Evolutionary conservation across 352 stramenopile genomes (phyloP).

Genomic region (Nothophytophthora sp.): DNA sequence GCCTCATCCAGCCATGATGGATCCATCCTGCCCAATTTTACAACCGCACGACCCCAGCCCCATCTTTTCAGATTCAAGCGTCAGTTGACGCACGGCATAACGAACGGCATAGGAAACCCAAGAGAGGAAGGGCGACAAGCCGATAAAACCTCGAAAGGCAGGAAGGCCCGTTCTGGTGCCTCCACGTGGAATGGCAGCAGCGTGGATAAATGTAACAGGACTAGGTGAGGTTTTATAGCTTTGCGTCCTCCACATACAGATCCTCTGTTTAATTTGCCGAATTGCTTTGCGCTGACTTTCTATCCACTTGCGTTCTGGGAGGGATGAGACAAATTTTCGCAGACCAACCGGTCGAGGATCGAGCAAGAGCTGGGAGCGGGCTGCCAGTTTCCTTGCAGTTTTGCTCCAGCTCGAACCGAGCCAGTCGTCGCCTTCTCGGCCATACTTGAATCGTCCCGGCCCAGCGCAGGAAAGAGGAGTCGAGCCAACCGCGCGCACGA

Average conservation of each 20-base stretch:
- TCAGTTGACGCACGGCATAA: too few species aligned
- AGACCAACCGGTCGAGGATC: conserved; percentile 19
- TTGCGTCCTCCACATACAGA: conserved; percentile 7
- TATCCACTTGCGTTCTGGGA: conserved; percentile 18
- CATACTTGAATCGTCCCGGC: conserved; percentile 39
- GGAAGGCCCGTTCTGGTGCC: neutral
- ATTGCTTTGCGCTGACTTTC: too few species aligned
- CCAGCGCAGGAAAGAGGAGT: conserved; percentile 5
- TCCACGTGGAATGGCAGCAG: neutral
- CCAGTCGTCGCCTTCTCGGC: conserved; percentile 2
- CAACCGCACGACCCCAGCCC: too few species aligned
- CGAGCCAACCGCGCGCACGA: neutral
- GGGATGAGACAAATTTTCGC: conserved; percentile 30
- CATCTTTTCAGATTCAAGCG: too few species aligned
- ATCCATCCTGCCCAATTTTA: too few species aligned
- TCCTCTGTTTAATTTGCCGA: too few species aligned
- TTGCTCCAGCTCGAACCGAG: too few species aligned
- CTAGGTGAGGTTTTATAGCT: neutral
- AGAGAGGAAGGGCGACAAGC: too few species aligned
- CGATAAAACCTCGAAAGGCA: neutral
- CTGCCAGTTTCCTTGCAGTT: conserved; percentile 23
- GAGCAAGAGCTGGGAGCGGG: conserved; percentile 21
- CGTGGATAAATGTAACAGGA: neutral
- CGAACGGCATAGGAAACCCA: too few species aligned
- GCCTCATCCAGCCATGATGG: too few species aligned